Base-by-base conservation (phyloP, 495 filamentous ascomycete species). In the Xylaria intraflava region DNA sequence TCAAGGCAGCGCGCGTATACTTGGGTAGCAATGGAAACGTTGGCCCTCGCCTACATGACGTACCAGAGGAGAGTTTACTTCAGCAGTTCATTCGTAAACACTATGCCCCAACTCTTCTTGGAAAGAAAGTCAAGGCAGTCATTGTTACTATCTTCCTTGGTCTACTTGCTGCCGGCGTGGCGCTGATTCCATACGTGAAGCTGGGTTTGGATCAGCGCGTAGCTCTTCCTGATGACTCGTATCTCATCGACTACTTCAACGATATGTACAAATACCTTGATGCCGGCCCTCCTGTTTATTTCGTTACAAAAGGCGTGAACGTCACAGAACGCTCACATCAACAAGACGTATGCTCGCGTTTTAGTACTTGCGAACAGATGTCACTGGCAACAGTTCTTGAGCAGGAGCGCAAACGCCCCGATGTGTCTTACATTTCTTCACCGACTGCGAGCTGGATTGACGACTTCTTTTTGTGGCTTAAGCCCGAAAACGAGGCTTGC, bases 361-460 rank as follows among this genome's bases (percentile, higher is more conserved):
- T 93, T 68, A 86, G 87, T 1, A 88, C 88, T 0, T 98, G 93
- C 68, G 76, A 93, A 54, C 78, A 84, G 41, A 79, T 85, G 51
- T 95, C 90, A 6, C 75, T 97, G 9, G 81, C 88, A 24, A 96
- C 94, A 59, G 77, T 95, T 2, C 74, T 98, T 6, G 93, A 97
- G 61, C 86, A 88, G 65, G 93, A 98, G 71, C 82, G 92, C 3
- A 97, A 95, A 69, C 80, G 94, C 14, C 77, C 90, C 0, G 78
- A 92, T n/a, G 78, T 89, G 4, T 96, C 90, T 2, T 96, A 94
- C 68, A 87, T 98, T 55, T 75, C 88, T n/a, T 85, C 89, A n/a
- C 83, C 90, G 0, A 83, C 90, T 5, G 93, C 93, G 17, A 95
- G 88, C 65, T 98, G 93, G 93, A 76, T 98, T 26, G 93, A 98